A percentile compares a stretch with the other conserved stretches of the same genome.
Conservation (phyloP, 2,329 filamentous ascomycete genomes). For the Ophiosphaerella narmari region DNA sequence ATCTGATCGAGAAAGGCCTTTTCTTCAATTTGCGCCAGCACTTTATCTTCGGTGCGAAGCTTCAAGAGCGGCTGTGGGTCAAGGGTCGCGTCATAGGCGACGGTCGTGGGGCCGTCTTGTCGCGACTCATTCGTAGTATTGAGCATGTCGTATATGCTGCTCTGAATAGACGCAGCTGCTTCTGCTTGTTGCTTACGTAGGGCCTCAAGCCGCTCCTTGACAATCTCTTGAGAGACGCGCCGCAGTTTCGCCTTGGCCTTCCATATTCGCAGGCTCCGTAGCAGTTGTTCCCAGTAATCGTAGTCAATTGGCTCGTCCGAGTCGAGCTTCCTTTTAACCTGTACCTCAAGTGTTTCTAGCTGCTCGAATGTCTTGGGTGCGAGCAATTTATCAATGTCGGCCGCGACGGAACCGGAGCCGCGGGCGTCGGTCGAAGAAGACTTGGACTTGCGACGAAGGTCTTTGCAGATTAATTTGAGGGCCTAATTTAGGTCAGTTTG, state of each 20-base stretch:
- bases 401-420: conserved; percentile 78
- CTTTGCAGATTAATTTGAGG: conserved; percentile 80
- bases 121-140: conserved; percentile 4
- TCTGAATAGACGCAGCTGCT: conserved; percentile 63
- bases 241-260: conserved; percentile 87
- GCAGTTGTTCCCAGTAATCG: conserved; percentile 95
- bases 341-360: conserved; percentile 81
- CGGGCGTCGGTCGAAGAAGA: conserved; percentile 68
- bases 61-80: conserved; percentile 72
- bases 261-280: conserved; percentile 83
- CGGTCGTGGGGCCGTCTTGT: conserved; percentile 6
- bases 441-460: conserved; percentile 70
- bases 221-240: conserved; percentile 76
- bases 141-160: conserved; percentile 58
- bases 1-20: conserved; percentile 62
- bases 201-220: conserved; percentile 68
- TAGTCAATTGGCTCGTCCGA: conserved; percentile 93
- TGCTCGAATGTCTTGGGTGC: conserved; percentile 84
- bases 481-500: conserved; percentile 57
- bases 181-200: conserved; percentile 70
- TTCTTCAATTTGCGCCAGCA: conserved; percentile 62
- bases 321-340: conserved; percentile 83
- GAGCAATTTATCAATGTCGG: conserved; percentile 86
- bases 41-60: conserved; percentile 66
- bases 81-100: conserved; percentile 49